Conservation (phyloP, 2,329 filamentous ascomycete genomes). For the Fusarium begoniae region DNA sequence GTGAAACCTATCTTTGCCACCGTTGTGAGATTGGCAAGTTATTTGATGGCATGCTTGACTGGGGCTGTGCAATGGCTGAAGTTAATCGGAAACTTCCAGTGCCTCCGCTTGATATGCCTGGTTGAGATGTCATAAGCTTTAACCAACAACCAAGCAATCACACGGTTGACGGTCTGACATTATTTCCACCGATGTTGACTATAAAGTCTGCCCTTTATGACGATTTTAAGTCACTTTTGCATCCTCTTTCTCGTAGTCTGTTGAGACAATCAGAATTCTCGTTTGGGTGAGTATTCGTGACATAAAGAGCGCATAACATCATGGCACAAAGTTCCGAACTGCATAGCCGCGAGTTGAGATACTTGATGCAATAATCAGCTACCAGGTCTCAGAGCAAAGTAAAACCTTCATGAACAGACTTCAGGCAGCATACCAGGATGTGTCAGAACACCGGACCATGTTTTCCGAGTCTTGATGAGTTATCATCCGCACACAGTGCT, state of each 20-base stretch:
- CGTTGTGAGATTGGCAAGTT: not conserved
- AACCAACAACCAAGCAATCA: too few relatives aligned
- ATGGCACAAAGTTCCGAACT: not conserved
- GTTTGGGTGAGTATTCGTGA: fast-evolving
- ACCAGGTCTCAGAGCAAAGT: fast-evolving
- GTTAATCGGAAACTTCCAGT: not conserved
- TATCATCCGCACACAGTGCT: not conserved
- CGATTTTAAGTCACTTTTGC: fast-evolving
- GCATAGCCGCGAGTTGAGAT: not conserved
- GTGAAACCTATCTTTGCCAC: not conserved
- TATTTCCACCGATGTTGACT: too few relatives aligned
- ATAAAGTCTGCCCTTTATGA: fast-evolving
- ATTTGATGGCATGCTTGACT: too few relatives aligned
- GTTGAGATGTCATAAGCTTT: not conserved
- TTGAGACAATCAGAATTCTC: fast-evolving
- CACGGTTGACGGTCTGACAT: fast-evolving
- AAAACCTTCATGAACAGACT: not conserved
- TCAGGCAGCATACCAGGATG: not conserved
- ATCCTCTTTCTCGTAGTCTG: fast-evolving
- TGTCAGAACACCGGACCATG: not conserved
- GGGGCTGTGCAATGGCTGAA: too few relatives aligned
- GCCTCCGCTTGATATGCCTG: fast-evolving
- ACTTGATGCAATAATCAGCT: not conserved
- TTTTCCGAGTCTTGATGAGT: too few relatives aligned
- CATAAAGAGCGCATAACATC: not conserved